Conservation (phyloP, 2,329 filamentous ascomycete species). For the Leptodontidium sp. region DNA sequence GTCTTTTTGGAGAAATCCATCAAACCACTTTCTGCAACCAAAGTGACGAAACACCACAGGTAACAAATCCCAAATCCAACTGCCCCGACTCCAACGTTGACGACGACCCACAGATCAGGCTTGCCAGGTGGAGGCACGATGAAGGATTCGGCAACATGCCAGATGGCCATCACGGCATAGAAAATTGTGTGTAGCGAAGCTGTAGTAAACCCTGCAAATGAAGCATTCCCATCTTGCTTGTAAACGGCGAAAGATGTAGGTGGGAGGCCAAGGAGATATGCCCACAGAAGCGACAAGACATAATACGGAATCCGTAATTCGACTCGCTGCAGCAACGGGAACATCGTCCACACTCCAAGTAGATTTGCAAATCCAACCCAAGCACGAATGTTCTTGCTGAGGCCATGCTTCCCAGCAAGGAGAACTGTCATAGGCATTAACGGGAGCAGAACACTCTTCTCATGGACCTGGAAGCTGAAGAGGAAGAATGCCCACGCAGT, state of each 20-base stretch:
- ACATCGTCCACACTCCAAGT: conserved; percentile 91
- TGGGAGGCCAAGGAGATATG: conserved; percentile 87
- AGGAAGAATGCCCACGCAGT: conserved; percentile 98
- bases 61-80: conserved; percentile 89
- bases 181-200: conserved; percentile 75
- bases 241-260: conserved; percentile 78
- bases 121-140: conserved; percentile 75
- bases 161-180: conserved; percentile 79
- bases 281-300: conserved; percentile 87
- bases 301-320: conserved; percentile 85
- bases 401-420: conserved; percentile 78
- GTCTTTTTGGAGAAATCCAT: conserved; percentile 33
- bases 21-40: conserved; percentile 61
- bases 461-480: conserved; percentile 97
- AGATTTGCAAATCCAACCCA: conserved; percentile 98
- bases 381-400: conserved; percentile 78
- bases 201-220: conserved; percentile 64
- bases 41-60: conserved; percentile 84
- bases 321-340: conserved; percentile 86
- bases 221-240: conserved; percentile 58
- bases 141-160: conserved; percentile 81
- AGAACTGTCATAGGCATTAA: conserved; percentile 93
- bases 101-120: conserved; percentile 93
- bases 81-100: conserved; percentile 86
- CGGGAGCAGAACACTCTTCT: conserved; percentile 94